Base-by-base conservation (phyloP, 306 rosid species). In the Potentilla sterilis region DNA sequence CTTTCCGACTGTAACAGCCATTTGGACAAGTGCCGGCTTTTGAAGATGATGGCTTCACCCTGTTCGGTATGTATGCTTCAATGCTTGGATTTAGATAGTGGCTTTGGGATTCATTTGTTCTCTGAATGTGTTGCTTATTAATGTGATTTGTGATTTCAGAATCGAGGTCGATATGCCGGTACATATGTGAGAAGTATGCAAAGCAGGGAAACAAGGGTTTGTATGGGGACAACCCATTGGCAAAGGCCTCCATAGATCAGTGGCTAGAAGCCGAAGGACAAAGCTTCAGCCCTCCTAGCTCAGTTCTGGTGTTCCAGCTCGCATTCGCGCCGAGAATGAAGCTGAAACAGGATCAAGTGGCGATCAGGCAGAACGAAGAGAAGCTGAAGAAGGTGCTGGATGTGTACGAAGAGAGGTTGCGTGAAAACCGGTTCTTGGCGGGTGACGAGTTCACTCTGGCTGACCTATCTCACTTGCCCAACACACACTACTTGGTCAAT, bases 21-120 rank as follows among this genome's bases (percentile, higher is more conserved):
- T 91, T 93, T 67, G 97, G 92, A 41, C 97, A 93, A 88, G 98
- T 93, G 14, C 98, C 97, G 2, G 97, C 90, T 67, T 93, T 91
- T 83, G 83, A 93, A 42, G 98, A 93, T 64, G 88, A 86, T 0
- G 10, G 69, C 69, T 79, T 85, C 68, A 75, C 96, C 67, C 86
- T 91, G 70, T 93, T 93, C 44, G 98, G 98, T 89, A 77, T 78
- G 51, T 13, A 21, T 18, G 57, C 57, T 51, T 51, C 22, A 51
- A 51, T 6, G 21, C 22, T 5, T 21, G 61, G 32, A 55, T n/a
- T 55, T 9, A 55, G 32, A 55, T 21, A n/a, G 61, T 55, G 32
- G 14, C n/a, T 54, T n/a, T 54, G 46, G 18, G 21, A n/a, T 32
- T 18, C 10, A 2, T 47, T 41, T 73, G 46, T 3, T 55, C 44